Evolutionary conservation across 352 stramenopile species (phyloP), one percentile per base, ranked within the genome.

Genomic region (Phytopythium chamaehyphon): DNA sequence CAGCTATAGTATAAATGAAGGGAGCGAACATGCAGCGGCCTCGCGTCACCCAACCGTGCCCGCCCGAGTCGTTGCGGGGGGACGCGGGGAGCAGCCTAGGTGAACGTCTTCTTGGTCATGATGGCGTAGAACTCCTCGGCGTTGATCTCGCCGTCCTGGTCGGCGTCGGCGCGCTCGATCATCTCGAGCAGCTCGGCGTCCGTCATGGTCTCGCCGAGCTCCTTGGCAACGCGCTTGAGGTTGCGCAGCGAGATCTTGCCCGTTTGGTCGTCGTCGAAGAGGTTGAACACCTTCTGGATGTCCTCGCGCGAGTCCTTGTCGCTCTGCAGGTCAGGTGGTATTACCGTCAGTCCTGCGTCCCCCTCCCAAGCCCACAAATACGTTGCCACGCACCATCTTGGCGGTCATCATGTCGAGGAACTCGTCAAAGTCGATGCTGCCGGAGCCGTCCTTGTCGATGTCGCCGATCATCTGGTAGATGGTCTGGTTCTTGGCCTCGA

Each of bases 151-250:
- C 96, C 96, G 65, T 98, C 92, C 51, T 96, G 90, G 68, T 98
- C 91, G 0, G 85, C 63, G 66, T 98, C 91, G 1, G 96, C 96
- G 44, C 97, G 83, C 69, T 98, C 95, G 59, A 99, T 99, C 97
- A 99, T 99, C 73, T 99, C 96, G 47, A 98, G 86, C 59, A 99
- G 72, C 82, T 99, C 97, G 51, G 98, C 96, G 68, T 99, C 94
- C 21, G 95, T 98, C 87, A 99, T 98, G 59, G 92, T 98, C 79
- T 99, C 97, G 36, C 97, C 96, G n/a, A 99, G 76, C 66, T 99
- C 96, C 57, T 98, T 97, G 18, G 96, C 96, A 33, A 99, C 93
- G 55, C 96, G 83, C 67, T 98, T 99, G 54, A 99, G 83, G 73
- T 99, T 98, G 23, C 88, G 82, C 61, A 98, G 88, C 35, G 88